Base-by-base conservation (phyloP, 805 yeast species). In the Saccharomycodes ludwigii region DNA sequence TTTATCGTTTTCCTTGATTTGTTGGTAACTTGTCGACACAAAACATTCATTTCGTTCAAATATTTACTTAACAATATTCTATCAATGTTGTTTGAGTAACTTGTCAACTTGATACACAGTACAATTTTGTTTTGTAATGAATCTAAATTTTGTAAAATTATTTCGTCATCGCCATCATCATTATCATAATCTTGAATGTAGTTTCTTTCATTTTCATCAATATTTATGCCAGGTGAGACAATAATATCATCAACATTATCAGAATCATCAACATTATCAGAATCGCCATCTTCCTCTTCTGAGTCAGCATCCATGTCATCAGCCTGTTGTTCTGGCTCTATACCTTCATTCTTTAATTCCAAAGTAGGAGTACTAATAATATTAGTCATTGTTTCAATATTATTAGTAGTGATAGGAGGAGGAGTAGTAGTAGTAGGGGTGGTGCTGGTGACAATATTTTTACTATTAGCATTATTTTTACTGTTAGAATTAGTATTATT, bases 231-330 rank as follows among this genome's bases (percentile, higher is more conserved):
- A n/a, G n/a, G n/a, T n/a, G n/a, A n/a, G n/a, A n/a, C n/a, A n/a
- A n/a, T n/a, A n/a, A n/a, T n/a, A n/a, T n/a, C 43, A 16, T 40
- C 43, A 20, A n/a, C n/a, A n/a, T n/a, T n/a, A n/a, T n/a, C n/a
- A n/a, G n/a, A 36, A 14, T 27, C 40, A 13, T 44, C 46, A 6
- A 40, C 41, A 10, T 35, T 33, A 17, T 31, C 40, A 4, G 26
- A 39, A 14, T 42, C 44, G 27, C 61, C 66, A 10, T 38, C 41
- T 24, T 44, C 53, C n/a, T 20, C 20, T 18, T 44, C 51, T 4
- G 34, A 50, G 9, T 42, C 49, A 14, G 43, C 54, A 27, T 39
- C 43, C 29, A 35, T 43, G 14, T 38, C 29, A n/a, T 12, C 27
- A 20, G 18, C 7, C 5, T 27, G 16, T 33, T 27, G 15, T 14